phyloP scores from a whole-genome alignment of 495 filamentous ascomycete genomes.

The Pyrenopolyporus hunteri region DNA sequence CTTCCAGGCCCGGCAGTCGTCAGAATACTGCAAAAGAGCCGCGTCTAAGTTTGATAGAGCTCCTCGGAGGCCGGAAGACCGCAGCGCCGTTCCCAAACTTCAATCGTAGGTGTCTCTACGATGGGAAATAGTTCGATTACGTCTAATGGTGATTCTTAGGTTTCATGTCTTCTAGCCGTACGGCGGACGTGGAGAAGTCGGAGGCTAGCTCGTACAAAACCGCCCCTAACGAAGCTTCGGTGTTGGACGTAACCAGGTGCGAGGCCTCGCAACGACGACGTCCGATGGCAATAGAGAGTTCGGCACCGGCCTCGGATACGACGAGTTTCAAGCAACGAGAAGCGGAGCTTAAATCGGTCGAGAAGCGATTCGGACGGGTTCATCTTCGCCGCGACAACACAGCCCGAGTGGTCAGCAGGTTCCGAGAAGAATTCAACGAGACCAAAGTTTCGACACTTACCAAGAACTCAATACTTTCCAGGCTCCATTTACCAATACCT shows the following conservation, averaged over 20 bases:
- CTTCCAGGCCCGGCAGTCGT: conserved; percentile 28
- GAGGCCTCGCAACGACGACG: background rate
- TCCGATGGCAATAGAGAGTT: conserved; percentile 14
- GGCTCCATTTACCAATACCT: conserved; percentile 43
- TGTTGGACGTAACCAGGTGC: conserved; percentile 14
- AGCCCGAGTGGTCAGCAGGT: conserved; percentile 40
- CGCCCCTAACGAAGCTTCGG: conserved; percentile 31
- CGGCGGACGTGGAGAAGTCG: conserved; percentile 39
- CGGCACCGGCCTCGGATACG: conserved; percentile 27
- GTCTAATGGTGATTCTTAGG: conserved; percentile 24
- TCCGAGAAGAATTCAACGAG: conserved; percentile 41
- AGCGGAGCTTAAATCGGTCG: conserved; percentile 36
- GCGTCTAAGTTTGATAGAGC: conserved; percentile 22
- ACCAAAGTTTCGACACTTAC: conserved; percentile 9
- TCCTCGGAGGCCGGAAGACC: conserved; percentile 22
- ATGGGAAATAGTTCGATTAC: background rate
- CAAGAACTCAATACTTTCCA: conserved; percentile 44
- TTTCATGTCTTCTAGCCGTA: conserved; percentile 25
- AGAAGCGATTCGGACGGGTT: conserved; percentile 43
- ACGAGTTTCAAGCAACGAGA: conserved; percentile 38
- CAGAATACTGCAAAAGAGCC: conserved; percentile 28
- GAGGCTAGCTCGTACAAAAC: conserved; percentile 41
- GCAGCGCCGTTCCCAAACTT: conserved; percentile 17
- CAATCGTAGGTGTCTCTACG: conserved; percentile 25
- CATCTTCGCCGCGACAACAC: conserved; percentile 39